Percentiles rank a stretch among this genome's conserved stretches.
These are phyloP conservation scores for Ogataea paraovalis DNA, from an alignment of 805 yeast species.

Conservation along the genomic window DNA sequence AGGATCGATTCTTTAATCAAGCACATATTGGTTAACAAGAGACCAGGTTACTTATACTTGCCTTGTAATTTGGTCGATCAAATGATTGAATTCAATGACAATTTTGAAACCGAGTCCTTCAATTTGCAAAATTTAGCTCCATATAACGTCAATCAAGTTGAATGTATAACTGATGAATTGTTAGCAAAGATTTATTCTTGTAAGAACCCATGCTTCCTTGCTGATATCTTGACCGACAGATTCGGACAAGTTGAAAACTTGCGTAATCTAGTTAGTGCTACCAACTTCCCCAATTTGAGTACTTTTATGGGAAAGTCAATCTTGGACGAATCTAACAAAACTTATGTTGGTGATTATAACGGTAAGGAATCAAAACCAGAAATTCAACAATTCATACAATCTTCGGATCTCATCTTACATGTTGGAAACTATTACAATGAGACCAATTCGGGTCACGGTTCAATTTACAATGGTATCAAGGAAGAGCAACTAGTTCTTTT, in stretches of 20 bases:
- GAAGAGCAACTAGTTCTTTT: slow-evolving; percentile 43
- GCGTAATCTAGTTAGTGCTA: slow-evolving; percentile 43
- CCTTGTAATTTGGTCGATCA: slow-evolving; percentile 66
- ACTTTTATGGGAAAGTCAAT: slow-evolving; percentile 70
- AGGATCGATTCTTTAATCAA: slow-evolving; percentile 67
- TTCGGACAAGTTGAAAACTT: slow-evolving; percentile 44
- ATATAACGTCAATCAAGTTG: slow-evolving; percentile 14
- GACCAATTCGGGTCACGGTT: slow-evolving; percentile 64
- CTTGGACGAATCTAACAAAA: slow-evolving; percentile 62
- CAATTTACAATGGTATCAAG: slow-evolving; percentile 39
- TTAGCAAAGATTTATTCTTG: slow-evolving; percentile 49
- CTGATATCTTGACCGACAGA: slow-evolving; percentile 68
- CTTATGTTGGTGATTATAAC: slow-evolving; percentile 68
- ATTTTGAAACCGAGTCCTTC: slow-evolving; percentile 19
- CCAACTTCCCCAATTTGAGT: slow-evolving; percentile 54
- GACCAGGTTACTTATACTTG: slow-evolving; percentile 79
- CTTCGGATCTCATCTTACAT: slow-evolving; percentile 64
- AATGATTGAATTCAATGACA: slow-evolving; percentile 31
- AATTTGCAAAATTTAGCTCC: neutral
- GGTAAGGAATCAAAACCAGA: slow-evolving; percentile 54
- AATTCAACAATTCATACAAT: slow-evolving; percentile 43
- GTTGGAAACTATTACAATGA: slow-evolving; percentile 69
- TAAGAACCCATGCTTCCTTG: slow-evolving; percentile 60
- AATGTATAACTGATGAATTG: slow-evolving; percentile 16
- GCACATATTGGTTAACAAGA: slow-evolving; percentile 50